Percentiles rank a stretch among this genome's conserved stretches.
Evolutionary conservation across 2,329 filamentous ascomycete species (phyloP).

Genomic region (Madurella mycetomatis): DNA sequence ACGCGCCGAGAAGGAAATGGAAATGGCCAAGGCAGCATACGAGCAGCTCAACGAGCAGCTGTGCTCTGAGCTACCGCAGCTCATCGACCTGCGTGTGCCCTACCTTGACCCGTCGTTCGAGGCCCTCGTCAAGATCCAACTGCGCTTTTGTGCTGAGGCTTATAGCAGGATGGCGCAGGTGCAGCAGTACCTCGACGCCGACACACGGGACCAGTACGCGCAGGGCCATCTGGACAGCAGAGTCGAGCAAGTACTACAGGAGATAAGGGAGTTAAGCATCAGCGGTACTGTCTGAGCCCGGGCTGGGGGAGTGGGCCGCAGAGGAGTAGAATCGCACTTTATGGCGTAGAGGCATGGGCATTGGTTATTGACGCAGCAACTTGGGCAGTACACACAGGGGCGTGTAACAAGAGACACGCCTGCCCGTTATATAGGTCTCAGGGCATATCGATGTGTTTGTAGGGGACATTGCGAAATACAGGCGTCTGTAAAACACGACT

Average conservation of each 20-base stretch:
- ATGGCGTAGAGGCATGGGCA: slow-evolving; percentile 15
- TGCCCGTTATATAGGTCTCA: neutral
- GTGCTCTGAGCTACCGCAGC: slow-evolving; percentile 84
- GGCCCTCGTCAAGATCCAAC: slow-evolving; percentile 95
- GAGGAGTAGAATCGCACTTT: neutral
- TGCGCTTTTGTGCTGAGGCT: slow-evolving; percentile 95
- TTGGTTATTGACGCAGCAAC: slow-evolving; percentile 10
- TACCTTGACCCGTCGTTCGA: slow-evolving; percentile 97
- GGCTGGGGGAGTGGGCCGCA: neutral
- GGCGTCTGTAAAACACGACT: neutral
- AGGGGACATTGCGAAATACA: neutral
- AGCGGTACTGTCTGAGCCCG: slow-evolving; percentile 56
- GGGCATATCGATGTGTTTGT: neutral
- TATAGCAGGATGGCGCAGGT: slow-evolving; percentile 98
- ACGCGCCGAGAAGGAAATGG: slow-evolving; percentile 90
- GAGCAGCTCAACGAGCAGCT: slow-evolving; percentile 97
- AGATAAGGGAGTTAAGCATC: slow-evolving; percentile 96
- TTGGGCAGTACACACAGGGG: neutral
- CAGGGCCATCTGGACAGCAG: slow-evolving; percentile 84
- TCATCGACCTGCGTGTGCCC: slow-evolving; percentile 94
- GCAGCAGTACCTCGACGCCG: slow-evolving; percentile 94
- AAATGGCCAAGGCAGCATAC: slow-evolving; percentile 89
- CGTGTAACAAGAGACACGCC: neutral
- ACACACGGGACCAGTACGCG: slow-evolving; percentile 94
- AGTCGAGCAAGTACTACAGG: slow-evolving; percentile 92